Evolutionary conservation across 306 rosid genomes (phyloP).

Genomic region (Citrullus mucosospermus): DNA sequence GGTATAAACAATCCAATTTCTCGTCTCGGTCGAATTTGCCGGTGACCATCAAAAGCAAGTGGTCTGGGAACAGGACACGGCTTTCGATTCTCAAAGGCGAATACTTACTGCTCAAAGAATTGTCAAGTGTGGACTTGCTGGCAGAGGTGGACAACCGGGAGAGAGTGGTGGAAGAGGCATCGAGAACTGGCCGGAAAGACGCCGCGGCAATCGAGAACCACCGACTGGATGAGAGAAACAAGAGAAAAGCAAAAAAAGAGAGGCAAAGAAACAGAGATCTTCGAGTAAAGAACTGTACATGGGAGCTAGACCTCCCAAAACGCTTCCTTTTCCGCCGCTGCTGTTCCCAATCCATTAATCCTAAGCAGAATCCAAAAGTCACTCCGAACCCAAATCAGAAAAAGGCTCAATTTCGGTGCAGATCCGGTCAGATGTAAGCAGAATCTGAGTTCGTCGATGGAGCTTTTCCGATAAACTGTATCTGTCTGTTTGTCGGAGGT

Average conservation of each 20-base stretch:
- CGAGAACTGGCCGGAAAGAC: slow-evolving; percentile 36
- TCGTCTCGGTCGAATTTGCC: background rate
- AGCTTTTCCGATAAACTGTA: background rate
- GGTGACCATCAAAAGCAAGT: slow-evolving; percentile 34
- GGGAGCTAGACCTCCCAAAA: slow-evolving; percentile 13
- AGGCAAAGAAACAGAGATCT: slow-evolving; percentile 55
- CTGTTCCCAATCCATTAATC: slow-evolving; percentile 56
- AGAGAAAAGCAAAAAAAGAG: slow-evolving; percentile 36
- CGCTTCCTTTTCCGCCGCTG: slow-evolving; percentile 61
- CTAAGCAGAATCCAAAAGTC: background rate
- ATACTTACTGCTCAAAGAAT: slow-evolving; percentile 15
- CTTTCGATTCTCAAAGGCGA: slow-evolving; percentile 26
- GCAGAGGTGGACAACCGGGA: slow-evolving; percentile 42
- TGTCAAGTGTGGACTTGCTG: slow-evolving; percentile 39
- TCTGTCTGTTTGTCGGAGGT: background rate
- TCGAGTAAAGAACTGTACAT: slow-evolving; percentile 17
- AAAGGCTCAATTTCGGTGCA: background rate
- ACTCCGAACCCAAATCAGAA: background rate
- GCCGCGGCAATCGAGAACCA: slow-evolving; percentile 22
- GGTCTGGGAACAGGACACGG: slow-evolving; percentile 66
- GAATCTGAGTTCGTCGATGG: background rate
- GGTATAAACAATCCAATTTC: slow-evolving; percentile 51
- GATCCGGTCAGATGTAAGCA: slow-evolving; percentile 3
- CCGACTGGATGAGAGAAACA: slow-evolving; percentile 30
- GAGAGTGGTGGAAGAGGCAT: slow-evolving; percentile 34